Evolutionary conservation across 331 rosid genomes (phyloP).

Genomic region (Malus hybrid): DNA sequence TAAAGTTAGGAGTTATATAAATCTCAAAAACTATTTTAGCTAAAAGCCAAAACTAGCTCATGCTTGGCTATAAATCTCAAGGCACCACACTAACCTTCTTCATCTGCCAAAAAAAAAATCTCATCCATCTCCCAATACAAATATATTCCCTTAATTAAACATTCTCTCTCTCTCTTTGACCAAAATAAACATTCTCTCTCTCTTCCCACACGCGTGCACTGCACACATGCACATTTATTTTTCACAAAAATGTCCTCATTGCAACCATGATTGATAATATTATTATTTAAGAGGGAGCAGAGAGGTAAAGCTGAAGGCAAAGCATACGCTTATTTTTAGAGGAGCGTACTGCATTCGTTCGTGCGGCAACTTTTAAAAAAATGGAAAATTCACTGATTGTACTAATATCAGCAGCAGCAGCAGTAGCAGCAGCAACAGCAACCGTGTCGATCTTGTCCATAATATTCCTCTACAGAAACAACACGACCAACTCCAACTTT

Average conservation of each 20-base stretch:
- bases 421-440: constrained; percentile 10
- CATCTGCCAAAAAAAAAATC: not conserved
- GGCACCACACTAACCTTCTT: not conserved
- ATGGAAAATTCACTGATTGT: constrained; percentile 72
- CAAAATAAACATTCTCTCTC: not conserved
- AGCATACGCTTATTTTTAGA: constrained; percentile 5
- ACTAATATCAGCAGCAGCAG: constrained; percentile 25
- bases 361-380: constrained; percentile 27
- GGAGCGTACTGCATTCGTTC: not conserved
- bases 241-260: constrained; percentile 9
- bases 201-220: constrained; percentile 37
- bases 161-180: not conserved
- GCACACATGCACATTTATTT: constrained; percentile 22
- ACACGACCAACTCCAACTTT: not conserved
- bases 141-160: not conserved
- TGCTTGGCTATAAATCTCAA: not conserved
- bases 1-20: fast-evolving
- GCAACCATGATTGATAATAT: constrained; percentile 36
- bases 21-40: no score
- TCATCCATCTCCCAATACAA: constrained; percentile 1
- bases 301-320: not conserved
- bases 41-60: no score
- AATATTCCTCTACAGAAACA: constrained; percentile 38
- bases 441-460: constrained; percentile 28
- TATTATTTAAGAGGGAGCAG: constrained; percentile 37